phyloP scores from a whole-genome alignment of 169 alveolate genomes.

The Condylostoma magnum region DNA sequence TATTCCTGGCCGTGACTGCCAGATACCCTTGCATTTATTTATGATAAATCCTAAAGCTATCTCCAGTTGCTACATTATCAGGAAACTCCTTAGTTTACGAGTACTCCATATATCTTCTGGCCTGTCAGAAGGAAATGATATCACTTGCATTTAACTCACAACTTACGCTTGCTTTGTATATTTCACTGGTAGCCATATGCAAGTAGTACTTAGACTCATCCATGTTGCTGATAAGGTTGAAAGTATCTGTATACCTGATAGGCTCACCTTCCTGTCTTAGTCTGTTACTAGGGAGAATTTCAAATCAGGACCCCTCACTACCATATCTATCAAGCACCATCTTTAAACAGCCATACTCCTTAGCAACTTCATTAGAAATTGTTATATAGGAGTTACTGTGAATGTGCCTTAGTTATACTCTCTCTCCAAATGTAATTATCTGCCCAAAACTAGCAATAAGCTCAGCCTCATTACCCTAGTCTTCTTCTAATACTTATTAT shows the following conservation, averaged over 20 bases:
- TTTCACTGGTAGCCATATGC: slow-evolving; percentile 14
- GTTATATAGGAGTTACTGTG: slow-evolving; percentile 27
- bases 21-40: background rate
- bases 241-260: background rate
- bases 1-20: background rate
- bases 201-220: background rate
- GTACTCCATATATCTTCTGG: background rate
- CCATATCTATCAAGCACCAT: background rate
- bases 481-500: background rate
- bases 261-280: slow-evolving; percentile 32
- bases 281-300: slow-evolving; percentile 12
- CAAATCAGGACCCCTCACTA: slow-evolving; percentile 11
- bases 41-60: slow-evolving; percentile 2
- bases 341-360: slow-evolving; percentile 13
- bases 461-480: slow-evolving; percentile 20
- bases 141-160: slow-evolving; percentile 29
- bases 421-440: slow-evolving; percentile 18
- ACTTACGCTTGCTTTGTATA: background rate
- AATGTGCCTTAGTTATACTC: slow-evolving; percentile 18
- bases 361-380: slow-evolving; percentile 8
- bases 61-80: slow-evolving; percentile 7
- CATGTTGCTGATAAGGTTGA: background rate
- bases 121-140: background rate
- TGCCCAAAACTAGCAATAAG: background rate
- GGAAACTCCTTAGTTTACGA: background rate